Base-by-base conservation (phyloP, 73 alveolate genomes). In the Breviolum minutum region DNA sequence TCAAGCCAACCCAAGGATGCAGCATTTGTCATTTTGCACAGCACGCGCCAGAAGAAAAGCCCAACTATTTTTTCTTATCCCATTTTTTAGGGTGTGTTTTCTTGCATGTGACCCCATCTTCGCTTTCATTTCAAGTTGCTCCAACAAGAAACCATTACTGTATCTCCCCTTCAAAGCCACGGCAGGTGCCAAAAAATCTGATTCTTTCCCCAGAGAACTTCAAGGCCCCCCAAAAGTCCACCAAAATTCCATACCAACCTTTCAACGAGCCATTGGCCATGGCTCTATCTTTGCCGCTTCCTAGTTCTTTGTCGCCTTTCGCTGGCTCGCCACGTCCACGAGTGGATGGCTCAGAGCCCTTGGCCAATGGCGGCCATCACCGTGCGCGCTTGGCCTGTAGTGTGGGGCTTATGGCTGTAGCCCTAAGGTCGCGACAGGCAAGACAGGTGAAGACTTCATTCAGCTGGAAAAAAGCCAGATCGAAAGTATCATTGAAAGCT, bases 271-370 rank as follows among this genome's bases (percentile, higher is more conserved):
- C 64, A 11, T 4, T 81, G 12, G 92, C 61, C 92, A 83, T 83
- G 92, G 92, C 73, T 32, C 61, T 83, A 9, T 83, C 61, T 61
- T 24, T 83, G 92, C 92, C 92, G 73, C 54, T 48, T 73, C 7
- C n/a, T 61, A 60, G 61, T 60, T 54, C 48, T 14, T 9, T 13
- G 61, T 63, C 63, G 19, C 63, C 63, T 2, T 24, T 71, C 81
- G 48, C n/a, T 60, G 29, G 76, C 48, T 26, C 64, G 77, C 62
- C 76, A 11, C 62, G 70, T 24, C 76, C 76, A 61, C 14, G 10
- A 6, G 76, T 24, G 24, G 27, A 32, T 3, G n/a, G 48, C 13
- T 40, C 90, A 17, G 3, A 7, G 16, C 16, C 61, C 61, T 48
- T 2, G 74, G 24, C 77, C 48, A 22, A 17, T 26, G 32, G 77